Evolutionary conservation across 176 grass and related monocot species (phyloP).

Genomic region (Cocos nucifera): DNA sequence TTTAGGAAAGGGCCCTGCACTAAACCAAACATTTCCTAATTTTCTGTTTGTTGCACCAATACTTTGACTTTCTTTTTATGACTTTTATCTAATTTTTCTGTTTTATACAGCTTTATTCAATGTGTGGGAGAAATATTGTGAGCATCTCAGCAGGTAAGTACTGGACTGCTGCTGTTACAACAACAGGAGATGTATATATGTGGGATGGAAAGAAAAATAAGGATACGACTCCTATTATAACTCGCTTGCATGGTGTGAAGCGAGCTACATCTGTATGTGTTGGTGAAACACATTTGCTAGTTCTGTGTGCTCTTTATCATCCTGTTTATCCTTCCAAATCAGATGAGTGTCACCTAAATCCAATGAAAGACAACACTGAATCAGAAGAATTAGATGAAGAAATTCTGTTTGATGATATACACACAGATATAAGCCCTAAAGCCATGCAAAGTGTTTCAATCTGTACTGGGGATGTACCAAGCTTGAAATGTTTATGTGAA

Average conservation of each 20-base stretch:
- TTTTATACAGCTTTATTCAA: constrained; percentile 62
- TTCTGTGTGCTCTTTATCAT: constrained; percentile 80
- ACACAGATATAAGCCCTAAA: constrained; percentile 20
- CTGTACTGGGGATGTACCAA: constrained; percentile 35
- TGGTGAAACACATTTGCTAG: constrained; percentile 94
- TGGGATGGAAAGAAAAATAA: constrained; percentile 91
- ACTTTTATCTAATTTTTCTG: neutral
- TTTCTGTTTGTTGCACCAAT: neutral
- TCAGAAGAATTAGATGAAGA: constrained; percentile 75
- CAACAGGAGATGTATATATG: constrained; percentile 91
- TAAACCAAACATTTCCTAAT: no score
- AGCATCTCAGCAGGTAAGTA: constrained; percentile 92
- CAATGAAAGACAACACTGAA: constrained; percentile 36
- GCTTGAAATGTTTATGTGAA: constrained; percentile 84
- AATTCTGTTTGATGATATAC: constrained; percentile 39
- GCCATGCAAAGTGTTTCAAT: constrained; percentile 22
- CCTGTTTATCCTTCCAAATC: constrained; percentile 59
- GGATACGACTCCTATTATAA: constrained; percentile 50
- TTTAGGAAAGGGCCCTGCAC: no score
- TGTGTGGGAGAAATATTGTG: constrained; percentile 60
- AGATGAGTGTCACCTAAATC: constrained; percentile 22
- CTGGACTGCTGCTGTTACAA: constrained; percentile 80
- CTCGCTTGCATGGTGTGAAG: constrained; percentile 83
- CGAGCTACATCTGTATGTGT: constrained; percentile 83
- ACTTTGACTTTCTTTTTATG: constrained; percentile 6